Evolutionary conservation across 2,329 filamentous ascomycete genomes (phyloP).

Genomic region (Akanthomyces uredinophilus): DNA sequence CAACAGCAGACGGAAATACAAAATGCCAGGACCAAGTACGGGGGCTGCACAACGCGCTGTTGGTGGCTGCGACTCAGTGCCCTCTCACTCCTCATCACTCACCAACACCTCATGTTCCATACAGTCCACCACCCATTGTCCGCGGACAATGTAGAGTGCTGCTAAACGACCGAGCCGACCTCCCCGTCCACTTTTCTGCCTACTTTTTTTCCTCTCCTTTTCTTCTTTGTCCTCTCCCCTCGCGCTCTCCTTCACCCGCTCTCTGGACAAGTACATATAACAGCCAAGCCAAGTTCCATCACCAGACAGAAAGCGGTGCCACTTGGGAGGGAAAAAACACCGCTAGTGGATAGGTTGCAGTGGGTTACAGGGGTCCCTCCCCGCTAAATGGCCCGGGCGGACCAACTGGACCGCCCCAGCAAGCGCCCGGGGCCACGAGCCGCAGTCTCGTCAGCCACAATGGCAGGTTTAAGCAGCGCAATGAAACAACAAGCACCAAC

Average conservation of each 20-base stretch:
- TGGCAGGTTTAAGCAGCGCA: no score
- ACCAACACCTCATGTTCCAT: neutral
- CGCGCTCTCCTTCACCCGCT: neutral
- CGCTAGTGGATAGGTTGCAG: neutral
- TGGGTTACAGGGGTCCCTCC: neutral
- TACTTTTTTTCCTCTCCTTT: no score
- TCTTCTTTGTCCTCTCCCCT: neutral
- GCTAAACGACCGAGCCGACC: neutral
- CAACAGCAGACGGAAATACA: neutral
- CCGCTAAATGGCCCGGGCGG: neutral
- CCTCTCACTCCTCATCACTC: neutral
- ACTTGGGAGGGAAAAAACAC: neutral
- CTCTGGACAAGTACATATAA: neutral
- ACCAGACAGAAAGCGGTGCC: neutral
- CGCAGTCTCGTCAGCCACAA: neutral
- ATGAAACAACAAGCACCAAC: neutral
- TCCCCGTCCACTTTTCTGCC: neutral
- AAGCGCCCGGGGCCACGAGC: constrained; percentile 4
- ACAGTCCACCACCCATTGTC: neutral
- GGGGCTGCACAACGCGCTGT: neutral
- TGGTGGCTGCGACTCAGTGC: no score
- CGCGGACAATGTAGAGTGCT: neutral
- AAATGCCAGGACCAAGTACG: neutral
- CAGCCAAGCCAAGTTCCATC: neutral
- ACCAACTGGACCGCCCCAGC: constrained; percentile 1